phyloP scores from a whole-genome alignment of 768 basidiomycete species.

The Pleurotus djamor region DNA sequence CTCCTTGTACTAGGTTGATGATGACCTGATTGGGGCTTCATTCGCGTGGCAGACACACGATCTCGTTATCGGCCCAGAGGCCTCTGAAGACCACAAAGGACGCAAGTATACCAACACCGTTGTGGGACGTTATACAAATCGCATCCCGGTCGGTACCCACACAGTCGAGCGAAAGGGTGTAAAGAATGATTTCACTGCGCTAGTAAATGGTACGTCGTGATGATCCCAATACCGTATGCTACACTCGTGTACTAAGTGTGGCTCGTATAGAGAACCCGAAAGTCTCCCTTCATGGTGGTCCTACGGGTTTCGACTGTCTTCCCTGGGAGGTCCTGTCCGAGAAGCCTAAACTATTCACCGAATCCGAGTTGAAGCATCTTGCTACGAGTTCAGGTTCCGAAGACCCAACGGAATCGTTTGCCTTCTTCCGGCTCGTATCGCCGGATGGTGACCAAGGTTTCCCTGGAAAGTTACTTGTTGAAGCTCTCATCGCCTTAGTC shows the following conservation, averaged over 20 bases:
- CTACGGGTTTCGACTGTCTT: constrained; percentile 58
- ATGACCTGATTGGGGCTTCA: constrained; percentile 1
- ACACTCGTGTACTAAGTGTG: not conserved
- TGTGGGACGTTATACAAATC: constrained; percentile 72
- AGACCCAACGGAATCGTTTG: constrained; percentile 25
- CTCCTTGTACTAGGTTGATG: not conserved
- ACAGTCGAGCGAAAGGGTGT: constrained; percentile 51
- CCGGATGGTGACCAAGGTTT: constrained; percentile 72
- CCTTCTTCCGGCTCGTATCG: constrained; percentile 57
- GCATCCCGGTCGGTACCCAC: constrained; percentile 61
- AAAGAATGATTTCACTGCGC: constrained; percentile 41
- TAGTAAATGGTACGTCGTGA: constrained; percentile 32
- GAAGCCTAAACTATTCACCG: constrained; percentile 51
- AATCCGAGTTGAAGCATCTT: constrained; percentile 48
- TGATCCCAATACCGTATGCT: not conserved
- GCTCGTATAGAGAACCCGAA: constrained; percentile 35
- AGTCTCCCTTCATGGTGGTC: constrained; percentile 76
- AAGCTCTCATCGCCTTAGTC: constrained; percentile 52
- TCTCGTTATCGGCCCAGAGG: constrained; percentile 72
- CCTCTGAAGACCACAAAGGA: constrained; percentile 50
- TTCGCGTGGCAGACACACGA: constrained; percentile 58
- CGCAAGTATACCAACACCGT: constrained; percentile 75
- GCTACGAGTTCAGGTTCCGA: constrained; percentile 18
- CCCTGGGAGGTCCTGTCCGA: constrained; percentile 48
- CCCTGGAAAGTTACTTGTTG: constrained; percentile 58